These are phyloP conservation scores for Spinacia oleracea DNA, from an alignment of 179 eudicot genomes.

Conservation along the genomic window DNA sequence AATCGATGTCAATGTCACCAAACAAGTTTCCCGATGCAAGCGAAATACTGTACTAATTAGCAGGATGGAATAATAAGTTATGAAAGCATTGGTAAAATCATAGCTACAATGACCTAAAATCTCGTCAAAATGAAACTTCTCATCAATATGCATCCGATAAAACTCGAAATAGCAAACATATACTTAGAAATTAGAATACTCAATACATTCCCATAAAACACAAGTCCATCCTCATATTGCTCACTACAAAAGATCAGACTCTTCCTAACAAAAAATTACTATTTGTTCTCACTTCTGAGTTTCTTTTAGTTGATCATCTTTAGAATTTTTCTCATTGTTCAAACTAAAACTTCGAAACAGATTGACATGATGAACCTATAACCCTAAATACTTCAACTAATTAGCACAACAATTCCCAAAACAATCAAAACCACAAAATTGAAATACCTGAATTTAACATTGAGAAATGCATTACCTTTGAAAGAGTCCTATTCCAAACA, in stretches of 20 bases:
- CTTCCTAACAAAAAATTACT: not conserved
- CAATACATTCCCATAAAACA: not conserved
- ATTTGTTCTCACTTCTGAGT: not conserved
- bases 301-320: not conserved
- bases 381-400: slow-evolving; percentile 16
- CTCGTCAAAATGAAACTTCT: not conserved
- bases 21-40: not conserved
- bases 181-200: not conserved
- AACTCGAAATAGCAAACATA: not conserved
- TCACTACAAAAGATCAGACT: not conserved
- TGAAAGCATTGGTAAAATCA: too few relatives aligned
- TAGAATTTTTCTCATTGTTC: not conserved
- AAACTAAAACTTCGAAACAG: not conserved
- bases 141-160: not conserved
- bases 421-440: not conserved
- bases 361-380: not conserved
- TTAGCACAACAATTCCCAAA: not conserved
- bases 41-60: not conserved
- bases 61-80: not conserved
- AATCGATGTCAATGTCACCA: not conserved
- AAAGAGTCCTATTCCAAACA: slow-evolving; percentile 93
- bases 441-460: not conserved
- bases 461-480: slow-evolving; percentile 52
- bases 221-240: not conserved
- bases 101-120: not conserved